Evolutionary conservation across 2,329 filamentous ascomycete genomes (phyloP).

Genomic region (Didymella arachidicola): DNA sequence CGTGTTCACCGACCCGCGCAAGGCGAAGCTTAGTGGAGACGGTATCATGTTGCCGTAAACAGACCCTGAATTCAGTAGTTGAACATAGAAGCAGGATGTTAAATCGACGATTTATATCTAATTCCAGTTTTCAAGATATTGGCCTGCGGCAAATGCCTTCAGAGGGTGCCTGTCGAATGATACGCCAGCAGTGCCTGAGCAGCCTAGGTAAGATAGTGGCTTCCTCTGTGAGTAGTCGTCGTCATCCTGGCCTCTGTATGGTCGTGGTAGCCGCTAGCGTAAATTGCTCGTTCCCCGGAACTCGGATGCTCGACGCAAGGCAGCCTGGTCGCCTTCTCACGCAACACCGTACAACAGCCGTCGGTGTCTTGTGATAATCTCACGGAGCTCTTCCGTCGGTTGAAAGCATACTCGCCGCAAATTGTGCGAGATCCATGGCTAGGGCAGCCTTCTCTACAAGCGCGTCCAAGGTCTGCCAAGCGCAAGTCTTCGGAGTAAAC

Average conservation of each 20-base stretch:
- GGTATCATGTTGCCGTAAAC: conserved; percentile 40
- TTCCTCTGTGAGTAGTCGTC: not conserved
- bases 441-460: not conserved
- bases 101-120: conserved; percentile 3
- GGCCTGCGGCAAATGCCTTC: not conserved
- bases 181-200: not conserved
- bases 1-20: conserved; percentile 43
- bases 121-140: not conserved
- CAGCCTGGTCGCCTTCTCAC: not conserved
- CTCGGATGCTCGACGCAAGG: not conserved
- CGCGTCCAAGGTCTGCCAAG: conserved; percentile 1
- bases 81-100: not conserved
- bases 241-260: conserved; percentile 4
- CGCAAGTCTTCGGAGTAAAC: not conserved
- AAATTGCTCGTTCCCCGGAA: not conserved
- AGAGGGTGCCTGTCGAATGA: not conserved
- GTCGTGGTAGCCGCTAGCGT: conserved; percentile 3
- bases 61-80: not conserved
- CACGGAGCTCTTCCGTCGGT: not conserved
- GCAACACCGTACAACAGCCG: not conserved
- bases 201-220: not conserved
- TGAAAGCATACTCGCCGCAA: conserved; percentile 1
- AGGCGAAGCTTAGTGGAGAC: conserved; percentile 27
- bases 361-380: conserved; percentile 7
- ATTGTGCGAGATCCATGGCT: conserved; percentile 4